Percentiles rank a stretch among this genome's conserved stretches.
These are phyloP conservation scores for Suhomyces prunicola DNA, from an alignment of 805 yeast genomes.

Conservation along the genomic window DNA sequence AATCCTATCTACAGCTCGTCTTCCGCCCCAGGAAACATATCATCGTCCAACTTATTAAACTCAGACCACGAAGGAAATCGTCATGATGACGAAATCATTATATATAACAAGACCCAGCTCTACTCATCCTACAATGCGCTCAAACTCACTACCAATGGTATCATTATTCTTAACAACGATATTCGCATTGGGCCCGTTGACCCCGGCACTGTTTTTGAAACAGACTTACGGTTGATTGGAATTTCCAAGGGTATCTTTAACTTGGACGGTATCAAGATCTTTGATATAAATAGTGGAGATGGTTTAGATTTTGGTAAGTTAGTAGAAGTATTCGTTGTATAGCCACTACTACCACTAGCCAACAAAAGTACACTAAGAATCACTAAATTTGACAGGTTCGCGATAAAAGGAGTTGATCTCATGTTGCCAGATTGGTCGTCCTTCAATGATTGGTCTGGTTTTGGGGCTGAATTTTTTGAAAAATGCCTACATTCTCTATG, in stretches of 20 bases:
- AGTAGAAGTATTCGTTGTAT: conserved; percentile 62
- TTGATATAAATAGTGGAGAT: conserved; percentile 64
- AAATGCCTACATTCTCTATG: too few species aligned
- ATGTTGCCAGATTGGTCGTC: too few species aligned
- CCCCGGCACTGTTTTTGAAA: conserved; percentile 60
- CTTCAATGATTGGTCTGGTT: too few species aligned
- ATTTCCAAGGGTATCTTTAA: conserved; percentile 62
- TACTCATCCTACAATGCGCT: conserved; percentile 32
- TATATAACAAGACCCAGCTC: conserved; percentile 23
- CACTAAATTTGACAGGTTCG: too few species aligned
- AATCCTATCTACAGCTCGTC: conserved; percentile 17
- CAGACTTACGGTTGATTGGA: conserved; percentile 59
- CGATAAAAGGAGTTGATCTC: too few species aligned
- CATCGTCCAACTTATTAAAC: conserved; percentile 17
- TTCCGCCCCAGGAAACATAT: conserved; percentile 8
- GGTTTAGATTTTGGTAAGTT: conserved; percentile 67
- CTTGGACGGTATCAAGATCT: conserved; percentile 60
- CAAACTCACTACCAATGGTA: conserved; percentile 49
- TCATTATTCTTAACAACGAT: conserved; percentile 64
- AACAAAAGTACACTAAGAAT: too few species aligned
- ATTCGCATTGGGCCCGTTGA: conserved; percentile 60
- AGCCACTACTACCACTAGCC: not conserved
- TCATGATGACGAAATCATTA: conserved; percentile 10
- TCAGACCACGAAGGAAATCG: conserved; percentile 4
- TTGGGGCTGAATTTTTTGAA: too few species aligned